These are phyloP conservation scores for Hymenotorrendiella dingleyae DNA, from an alignment of 2,329 filamentous ascomycete species.

Conservation along the genomic window DNA sequence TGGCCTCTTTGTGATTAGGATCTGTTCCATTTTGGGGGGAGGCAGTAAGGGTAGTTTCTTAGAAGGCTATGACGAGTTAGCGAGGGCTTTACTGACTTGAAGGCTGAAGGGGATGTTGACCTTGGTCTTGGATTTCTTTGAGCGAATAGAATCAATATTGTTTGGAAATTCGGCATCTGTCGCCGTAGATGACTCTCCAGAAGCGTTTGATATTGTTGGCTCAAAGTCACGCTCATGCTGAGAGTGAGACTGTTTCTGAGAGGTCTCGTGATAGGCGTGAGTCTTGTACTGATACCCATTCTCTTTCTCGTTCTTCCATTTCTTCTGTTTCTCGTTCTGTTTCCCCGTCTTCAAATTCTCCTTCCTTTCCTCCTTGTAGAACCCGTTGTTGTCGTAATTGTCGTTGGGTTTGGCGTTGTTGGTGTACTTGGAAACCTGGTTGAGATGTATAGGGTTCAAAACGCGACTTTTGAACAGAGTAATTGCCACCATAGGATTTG, in stretches of 20 bases:
- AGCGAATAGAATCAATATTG: slow-evolving; percentile 4
- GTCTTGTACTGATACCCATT: slow-evolving; percentile 16
- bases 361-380: slow-evolving; percentile 24
- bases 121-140: slow-evolving; percentile 11
- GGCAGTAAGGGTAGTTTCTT: slow-evolving; percentile 8
- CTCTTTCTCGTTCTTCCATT: slow-evolving; percentile 28
- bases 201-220: slow-evolving; percentile 7
- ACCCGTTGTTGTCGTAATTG: slow-evolving; percentile 19
- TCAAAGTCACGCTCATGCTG: slow-evolving; percentile 16
- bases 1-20: slow-evolving; percentile 19
- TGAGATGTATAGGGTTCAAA: slow-evolving; percentile 42
- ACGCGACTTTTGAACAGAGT: slow-evolving; percentile 36
- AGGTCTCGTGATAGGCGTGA: slow-evolving; percentile 22
- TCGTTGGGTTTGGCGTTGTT: slow-evolving; percentile 17
- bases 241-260: slow-evolving; percentile 22
- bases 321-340: slow-evolving; percentile 21
- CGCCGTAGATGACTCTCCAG: too few relatives aligned
- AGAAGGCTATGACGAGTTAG: neutral
- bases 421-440: slow-evolving; percentile 27
- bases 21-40: slow-evolving; percentile 5
- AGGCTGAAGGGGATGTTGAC: neutral
- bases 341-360: slow-evolving; percentile 19
- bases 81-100: too few relatives aligned
- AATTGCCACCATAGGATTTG: slow-evolving; percentile 33
- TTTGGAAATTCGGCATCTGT: too few relatives aligned